phyloP scores from a whole-genome alignment of 2,329 filamentous ascomycete genomes.

The Fusarium begoniae region DNA sequence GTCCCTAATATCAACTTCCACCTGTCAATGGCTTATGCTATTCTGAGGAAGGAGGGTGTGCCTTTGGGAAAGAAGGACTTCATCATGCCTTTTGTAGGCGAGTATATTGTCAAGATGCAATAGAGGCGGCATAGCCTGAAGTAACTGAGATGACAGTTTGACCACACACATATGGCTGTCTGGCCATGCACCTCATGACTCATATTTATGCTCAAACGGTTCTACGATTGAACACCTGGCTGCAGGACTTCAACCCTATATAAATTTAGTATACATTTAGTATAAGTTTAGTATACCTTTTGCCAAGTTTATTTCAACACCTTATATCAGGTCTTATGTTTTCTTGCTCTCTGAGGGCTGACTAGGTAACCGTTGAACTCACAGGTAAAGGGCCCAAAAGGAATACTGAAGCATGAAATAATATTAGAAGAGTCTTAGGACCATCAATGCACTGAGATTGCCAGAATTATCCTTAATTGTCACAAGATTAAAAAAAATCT shows the following conservation, averaged over 20 bases:
- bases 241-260: background rate
- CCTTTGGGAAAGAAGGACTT: constrained; percentile 67
- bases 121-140: background rate
- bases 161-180: background rate
- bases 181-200: background rate
- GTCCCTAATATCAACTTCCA: constrained; percentile 71
- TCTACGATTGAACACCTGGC: background rate
- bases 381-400: background rate
- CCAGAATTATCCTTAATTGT: background rate
- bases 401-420: background rate
- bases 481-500: background rate
- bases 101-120: constrained; percentile 31
- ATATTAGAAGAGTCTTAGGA: background rate
- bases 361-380: background rate
- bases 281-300: background rate
- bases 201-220: background rate
- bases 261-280: background rate
- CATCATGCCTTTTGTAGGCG: constrained; percentile 43
- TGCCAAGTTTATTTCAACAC: background rate
- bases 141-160: background rate
- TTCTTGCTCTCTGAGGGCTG: background rate
- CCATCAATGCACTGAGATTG: background rate
- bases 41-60: constrained; percentile 67
- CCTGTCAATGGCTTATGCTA: constrained; percentile 63
- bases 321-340: background rate